phyloP scores from a whole-genome alignment of 2,329 filamentous ascomycete species.

The Penicillium concentricum region DNA sequence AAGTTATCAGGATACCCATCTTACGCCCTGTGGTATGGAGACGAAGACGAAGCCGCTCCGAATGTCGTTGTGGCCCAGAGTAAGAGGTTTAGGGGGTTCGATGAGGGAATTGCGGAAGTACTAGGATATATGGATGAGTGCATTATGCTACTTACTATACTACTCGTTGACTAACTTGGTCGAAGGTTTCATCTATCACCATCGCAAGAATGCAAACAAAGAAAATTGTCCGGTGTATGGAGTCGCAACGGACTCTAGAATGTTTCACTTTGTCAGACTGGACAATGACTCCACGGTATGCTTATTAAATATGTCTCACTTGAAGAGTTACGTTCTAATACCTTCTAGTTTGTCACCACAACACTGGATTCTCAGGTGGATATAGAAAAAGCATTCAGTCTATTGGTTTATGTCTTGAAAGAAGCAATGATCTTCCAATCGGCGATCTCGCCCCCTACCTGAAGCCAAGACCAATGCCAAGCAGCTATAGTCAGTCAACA shows the following conservation, averaged over 20 bases:
- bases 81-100: not conserved
- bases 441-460: too few species aligned
- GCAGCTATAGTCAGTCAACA: too few species aligned
- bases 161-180: not conserved
- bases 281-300: not conserved
- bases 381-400: not conserved
- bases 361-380: not conserved
- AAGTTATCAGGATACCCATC: conserved; percentile 1
- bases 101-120: conserved; percentile 1
- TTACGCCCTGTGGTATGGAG: conserved; percentile 2
- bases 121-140: conserved; percentile 3
- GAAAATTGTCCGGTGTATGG: not conserved
- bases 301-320: not conserved
- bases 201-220: conserved; percentile 3
- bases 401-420: conserved; percentile 1
- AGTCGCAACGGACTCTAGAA: conserved; percentile 5
- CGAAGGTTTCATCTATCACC: conserved; percentile 1
- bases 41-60: conserved; percentile 1
- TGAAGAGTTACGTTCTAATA: not conserved
- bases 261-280: too few species aligned
- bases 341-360: not conserved
- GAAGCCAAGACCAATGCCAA: too few species aligned
- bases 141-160: not conserved
- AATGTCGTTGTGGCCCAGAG: not conserved
- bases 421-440: not conserved